These are phyloP conservation scores for Stipa capillata DNA, from an alignment of 176 grass and related monocot genomes.

Conservation along the genomic window DNA sequence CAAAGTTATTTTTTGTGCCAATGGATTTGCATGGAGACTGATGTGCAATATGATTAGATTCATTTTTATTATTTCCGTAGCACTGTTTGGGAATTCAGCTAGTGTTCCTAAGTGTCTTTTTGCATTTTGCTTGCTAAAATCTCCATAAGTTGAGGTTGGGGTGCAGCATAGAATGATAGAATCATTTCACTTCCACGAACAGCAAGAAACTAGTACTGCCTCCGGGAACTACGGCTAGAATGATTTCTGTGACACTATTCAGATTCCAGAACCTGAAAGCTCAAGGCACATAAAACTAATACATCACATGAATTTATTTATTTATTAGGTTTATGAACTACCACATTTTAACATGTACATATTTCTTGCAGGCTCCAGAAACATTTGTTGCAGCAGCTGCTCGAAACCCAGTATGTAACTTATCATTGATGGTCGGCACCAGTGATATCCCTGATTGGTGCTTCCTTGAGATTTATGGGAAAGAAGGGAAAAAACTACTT, in stretches of 20 bases:
- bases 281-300: not conserved
- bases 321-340: not conserved
- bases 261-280: not conserved
- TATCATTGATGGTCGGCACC: slow-evolving; percentile 68
- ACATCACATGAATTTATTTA: not conserved
- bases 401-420: slow-evolving; percentile 76
- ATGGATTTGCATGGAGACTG: too few species aligned
- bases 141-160: not conserved
- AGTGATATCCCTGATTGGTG: slow-evolving; percentile 85
- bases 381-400: slow-evolving; percentile 68
- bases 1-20: too few species aligned
- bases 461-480: slow-evolving; percentile 56
- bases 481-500: slow-evolving; percentile 68
- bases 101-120: not conserved
- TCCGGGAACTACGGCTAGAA: not conserved
- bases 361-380: slow-evolving; percentile 49
- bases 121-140: not conserved
- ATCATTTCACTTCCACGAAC: not conserved
- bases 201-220: not conserved
- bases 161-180: not conserved
- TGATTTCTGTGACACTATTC: not conserved
- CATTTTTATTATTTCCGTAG: too few species aligned
- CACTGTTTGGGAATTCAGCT: too few species aligned
- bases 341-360: not conserved
- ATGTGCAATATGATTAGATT: too few species aligned